Conservation (phyloP, 345 rosid genomes). For the Eucalyptus sp. region DNA sequence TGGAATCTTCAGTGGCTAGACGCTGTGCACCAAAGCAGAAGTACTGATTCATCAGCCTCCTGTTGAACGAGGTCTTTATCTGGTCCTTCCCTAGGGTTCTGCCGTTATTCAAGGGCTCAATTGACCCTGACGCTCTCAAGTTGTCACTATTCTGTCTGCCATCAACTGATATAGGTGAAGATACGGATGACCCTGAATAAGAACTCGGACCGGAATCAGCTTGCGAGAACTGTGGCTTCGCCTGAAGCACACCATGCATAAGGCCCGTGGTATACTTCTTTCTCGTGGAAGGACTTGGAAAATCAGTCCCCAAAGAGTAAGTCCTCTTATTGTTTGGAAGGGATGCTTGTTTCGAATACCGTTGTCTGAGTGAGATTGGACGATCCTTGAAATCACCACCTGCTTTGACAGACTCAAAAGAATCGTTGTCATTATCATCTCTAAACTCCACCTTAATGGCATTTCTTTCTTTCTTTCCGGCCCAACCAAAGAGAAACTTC, state of each 20-base stretch:
- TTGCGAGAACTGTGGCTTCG: constrained; percentile 25
- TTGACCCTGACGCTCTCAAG: background rate
- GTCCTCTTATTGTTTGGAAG: constrained; percentile 26
- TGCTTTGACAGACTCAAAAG: constrained; percentile 7
- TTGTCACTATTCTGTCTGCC: background rate
- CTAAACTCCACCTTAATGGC: background rate
- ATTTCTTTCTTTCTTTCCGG: constrained; percentile 30
- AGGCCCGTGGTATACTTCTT: constrained; percentile 50
- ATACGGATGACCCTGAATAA: constrained; percentile 15
- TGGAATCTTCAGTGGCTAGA: constrained; percentile 32
- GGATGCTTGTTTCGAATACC: constrained; percentile 31
- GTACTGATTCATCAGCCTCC: constrained; percentile 51
- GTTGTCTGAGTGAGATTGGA: constrained; percentile 62
- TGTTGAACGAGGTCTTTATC: constrained; percentile 28
- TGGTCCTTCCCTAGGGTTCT: background rate
- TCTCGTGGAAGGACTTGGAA: constrained; percentile 64
- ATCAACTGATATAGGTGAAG: constrained; percentile 15
- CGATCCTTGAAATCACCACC: constrained; percentile 5
- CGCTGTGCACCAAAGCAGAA: constrained; percentile 63
- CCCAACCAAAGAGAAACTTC: constrained; percentile 60
- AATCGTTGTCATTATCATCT: background rate
- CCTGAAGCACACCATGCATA: constrained; percentile 64
- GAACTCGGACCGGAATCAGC: constrained; percentile 31
- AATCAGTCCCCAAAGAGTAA: constrained; percentile 29
- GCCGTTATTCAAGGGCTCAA: background rate